These are phyloP conservation scores for Cercospora sesami DNA, from an alignment of 2,329 filamentous ascomycete genomes.

Conservation along the genomic window DNA sequence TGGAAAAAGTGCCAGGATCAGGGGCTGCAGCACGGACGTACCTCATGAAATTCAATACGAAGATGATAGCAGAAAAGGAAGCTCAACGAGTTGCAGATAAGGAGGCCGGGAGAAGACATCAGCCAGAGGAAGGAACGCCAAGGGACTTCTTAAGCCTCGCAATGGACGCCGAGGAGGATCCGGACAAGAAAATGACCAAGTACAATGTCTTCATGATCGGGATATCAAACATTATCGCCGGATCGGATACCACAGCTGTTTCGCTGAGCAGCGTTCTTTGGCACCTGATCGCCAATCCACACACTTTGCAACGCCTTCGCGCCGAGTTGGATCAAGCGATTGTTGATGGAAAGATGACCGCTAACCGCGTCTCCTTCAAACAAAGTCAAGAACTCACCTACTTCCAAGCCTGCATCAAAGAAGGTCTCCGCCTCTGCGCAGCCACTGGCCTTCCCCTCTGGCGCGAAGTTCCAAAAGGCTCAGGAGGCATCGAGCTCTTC, in stretches of 20 bases:
- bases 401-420: constrained; percentile 41
- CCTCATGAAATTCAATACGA: constrained; percentile 18
- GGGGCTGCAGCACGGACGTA: constrained; percentile 21
- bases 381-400: constrained; percentile 43
- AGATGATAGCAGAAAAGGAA: constrained; percentile 17
- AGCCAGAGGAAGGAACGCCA: constrained; percentile 14
- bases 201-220: constrained; percentile 27
- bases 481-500: constrained; percentile 22
- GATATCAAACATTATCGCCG: constrained; percentile 29
- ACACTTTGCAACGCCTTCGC: constrained; percentile 30
- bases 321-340: constrained; percentile 21
- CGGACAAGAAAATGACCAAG: constrained; percentile 25
- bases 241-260: constrained; percentile 42
- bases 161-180: constrained; percentile 25
- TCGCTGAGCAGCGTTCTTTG: constrained; percentile 39
- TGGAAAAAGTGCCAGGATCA: constrained; percentile 20
- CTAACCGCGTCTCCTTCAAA: constrained; percentile 34
- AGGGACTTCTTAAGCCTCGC: constrained; percentile 26
- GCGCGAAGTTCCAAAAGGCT: constrained; percentile 23
- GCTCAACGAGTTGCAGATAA: constrained; percentile 11
- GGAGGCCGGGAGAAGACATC: constrained; percentile 13
- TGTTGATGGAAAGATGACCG: constrained; percentile 19
- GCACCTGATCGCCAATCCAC: constrained; percentile 35
- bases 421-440: constrained; percentile 31
- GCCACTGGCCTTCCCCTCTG: constrained; percentile 24